Evolutionary conservation across 2,329 filamentous ascomycete species (phyloP).

Genomic region (Dactylella cylindrospora): DNA sequence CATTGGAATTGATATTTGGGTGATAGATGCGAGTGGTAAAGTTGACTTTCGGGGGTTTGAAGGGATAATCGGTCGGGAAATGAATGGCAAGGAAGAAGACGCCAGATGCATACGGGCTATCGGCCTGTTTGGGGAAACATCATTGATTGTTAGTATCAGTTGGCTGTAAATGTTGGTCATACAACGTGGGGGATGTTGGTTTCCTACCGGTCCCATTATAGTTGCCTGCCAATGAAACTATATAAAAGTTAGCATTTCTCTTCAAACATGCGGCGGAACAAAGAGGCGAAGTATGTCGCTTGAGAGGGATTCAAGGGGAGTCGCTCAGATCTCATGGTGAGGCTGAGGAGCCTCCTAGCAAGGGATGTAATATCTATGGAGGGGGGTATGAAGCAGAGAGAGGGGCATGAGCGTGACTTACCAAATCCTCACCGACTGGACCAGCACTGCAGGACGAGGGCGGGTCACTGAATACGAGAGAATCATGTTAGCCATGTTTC

Average conservation of each 20-base stretch:
- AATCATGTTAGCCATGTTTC: constrained; percentile 45
- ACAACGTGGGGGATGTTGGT: too few relatives aligned
- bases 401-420: constrained; percentile 62
- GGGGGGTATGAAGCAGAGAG: not conserved
- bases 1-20: constrained; percentile 99
- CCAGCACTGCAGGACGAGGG: constrained; percentile 98
- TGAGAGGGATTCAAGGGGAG: too few relatives aligned
- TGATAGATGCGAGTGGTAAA: constrained; percentile 99
- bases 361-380: not conserved
- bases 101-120: constrained; percentile 96
- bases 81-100: constrained; percentile 99
- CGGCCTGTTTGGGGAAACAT: constrained; percentile 63
- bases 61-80: constrained; percentile 99
- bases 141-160: constrained; percentile 21
- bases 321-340: too few relatives aligned
- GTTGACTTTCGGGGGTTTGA: constrained; percentile 99
- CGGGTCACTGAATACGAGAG: constrained; percentile 69
- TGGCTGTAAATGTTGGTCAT: not conserved
- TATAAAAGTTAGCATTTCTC: constrained; percentile 50
- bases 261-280: constrained; percentile 9
- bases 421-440: constrained; percentile 94
- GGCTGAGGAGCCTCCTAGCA: too few relatives aligned
- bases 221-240: constrained; percentile 99
- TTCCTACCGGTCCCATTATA: constrained; percentile 91
- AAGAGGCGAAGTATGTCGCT: too few relatives aligned